Conservation (phyloP, 1,284 basidiomycete genomes). For the Leccinum angustisporum region DNA sequence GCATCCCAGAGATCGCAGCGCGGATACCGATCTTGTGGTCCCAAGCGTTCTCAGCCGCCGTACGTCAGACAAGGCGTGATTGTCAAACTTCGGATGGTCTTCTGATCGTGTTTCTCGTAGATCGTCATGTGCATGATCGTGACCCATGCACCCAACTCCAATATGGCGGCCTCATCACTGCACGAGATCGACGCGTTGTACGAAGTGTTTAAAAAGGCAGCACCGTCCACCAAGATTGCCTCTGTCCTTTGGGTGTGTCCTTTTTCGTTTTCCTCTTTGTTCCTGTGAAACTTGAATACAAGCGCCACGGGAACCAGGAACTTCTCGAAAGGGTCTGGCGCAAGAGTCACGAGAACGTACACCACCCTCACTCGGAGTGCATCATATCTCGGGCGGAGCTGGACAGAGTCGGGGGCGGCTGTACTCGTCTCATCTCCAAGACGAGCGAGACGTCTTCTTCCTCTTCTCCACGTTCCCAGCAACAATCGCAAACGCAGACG, state of each 20-base stretch:
- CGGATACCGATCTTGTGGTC: constrained; percentile 60
- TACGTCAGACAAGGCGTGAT: constrained; percentile 36
- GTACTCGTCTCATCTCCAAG: constrained; percentile 48
- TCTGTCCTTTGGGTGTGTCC: constrained; percentile 49
- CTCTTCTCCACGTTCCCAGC: constrained; percentile 2
- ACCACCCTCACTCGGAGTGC: constrained; percentile 34
- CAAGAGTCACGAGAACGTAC: constrained; percentile 52
- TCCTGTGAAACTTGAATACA: not conserved
- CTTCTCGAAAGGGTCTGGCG: constrained; percentile 49
- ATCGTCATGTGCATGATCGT: constrained; percentile 69
- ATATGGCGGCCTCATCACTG: constrained; percentile 52
- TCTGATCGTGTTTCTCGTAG: constrained; percentile 36
- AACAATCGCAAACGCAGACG: constrained; percentile 6
- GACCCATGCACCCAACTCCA: constrained; percentile 56
- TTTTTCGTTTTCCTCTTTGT: not conserved
- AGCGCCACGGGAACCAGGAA: constrained; percentile 35
- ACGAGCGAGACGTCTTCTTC: constrained; percentile 12
- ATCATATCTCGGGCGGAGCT: constrained; percentile 48
- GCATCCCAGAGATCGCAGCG: constrained; percentile 41
- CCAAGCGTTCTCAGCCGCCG: constrained; percentile 57
- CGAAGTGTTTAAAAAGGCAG: constrained; percentile 53
- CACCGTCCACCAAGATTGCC: constrained; percentile 46
- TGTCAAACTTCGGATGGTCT: not conserved
- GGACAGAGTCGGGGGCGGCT: constrained; percentile 58
- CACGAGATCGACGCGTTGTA: constrained; percentile 55